Base-by-base conservation (phyloP, 2,329 filamentous ascomycete genomes). In the Cyphellophora attinorum region DNA sequence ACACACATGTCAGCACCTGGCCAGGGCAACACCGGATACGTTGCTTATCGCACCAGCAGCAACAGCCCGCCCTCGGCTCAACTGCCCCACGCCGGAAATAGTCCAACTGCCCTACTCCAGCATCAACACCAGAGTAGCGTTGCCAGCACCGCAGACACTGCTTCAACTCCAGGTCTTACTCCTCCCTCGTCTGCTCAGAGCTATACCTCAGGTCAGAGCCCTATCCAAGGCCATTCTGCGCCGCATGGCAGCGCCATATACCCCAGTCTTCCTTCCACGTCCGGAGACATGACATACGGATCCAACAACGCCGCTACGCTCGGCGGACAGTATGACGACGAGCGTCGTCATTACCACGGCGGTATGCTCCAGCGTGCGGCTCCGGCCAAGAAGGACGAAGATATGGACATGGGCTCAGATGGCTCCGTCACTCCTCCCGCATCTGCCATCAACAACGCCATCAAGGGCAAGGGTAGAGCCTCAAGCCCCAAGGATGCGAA, bases 1-100 rank as follows among this genome's bases (percentile, higher is more conserved):
- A 84, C 79, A 50, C 80, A 86, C 33, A 80, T 85, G 19, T 84
- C 85, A 2, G 76, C 77, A 10, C 80, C 81, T 28, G 82, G 84
- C 38, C 74, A 93, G 39, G 81, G 83, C 49, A 76, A 86, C 43
- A 64, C 74, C 11, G 80, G 85, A 54, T 79, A 81, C 51, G 62
- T 76, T 12, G 60, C 57, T 44, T 73, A 71, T 53, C 69, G 73
- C 34, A 63, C 68, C 6, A 41, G 34, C 39, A 76, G 70, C 48
- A 62, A 76, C 52, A 76, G 73, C 33, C 73, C 74, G 38, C 61
- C 61, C 40, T 33, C 51, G 33, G 53, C 55, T 29, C 57, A 64
- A 45, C 46, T 64, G 38, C 55, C 59, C 19, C 53, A 61, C 10
- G 54, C 37, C 57, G 23, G 55, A 52, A 38, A 56, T 51, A 38